Evolutionary conservation across 768 basidiomycete genomes (phyloP).

Genomic region (Bullera alba): DNA sequence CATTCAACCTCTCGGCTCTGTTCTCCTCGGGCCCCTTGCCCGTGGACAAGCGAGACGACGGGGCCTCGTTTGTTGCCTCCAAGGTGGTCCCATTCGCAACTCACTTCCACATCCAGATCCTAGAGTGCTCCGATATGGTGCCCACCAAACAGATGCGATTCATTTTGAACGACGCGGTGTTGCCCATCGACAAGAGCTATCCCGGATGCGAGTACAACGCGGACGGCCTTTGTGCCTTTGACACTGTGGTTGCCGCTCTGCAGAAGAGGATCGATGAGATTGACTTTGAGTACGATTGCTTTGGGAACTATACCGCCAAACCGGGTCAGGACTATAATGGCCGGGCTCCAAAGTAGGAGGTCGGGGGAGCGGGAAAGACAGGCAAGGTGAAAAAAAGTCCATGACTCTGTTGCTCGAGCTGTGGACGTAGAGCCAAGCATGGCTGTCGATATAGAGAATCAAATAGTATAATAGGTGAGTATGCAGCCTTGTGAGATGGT

Average conservation of each 20-base stretch:
- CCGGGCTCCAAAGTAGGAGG: neutral
- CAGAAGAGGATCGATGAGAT: constrained; percentile 41
- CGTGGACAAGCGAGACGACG: constrained; percentile 58
- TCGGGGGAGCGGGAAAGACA: neutral
- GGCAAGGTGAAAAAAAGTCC: no score
- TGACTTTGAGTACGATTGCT: constrained; percentile 46
- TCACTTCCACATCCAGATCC: constrained; percentile 60
- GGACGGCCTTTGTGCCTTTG: constrained; percentile 46
- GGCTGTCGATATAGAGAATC: no score
- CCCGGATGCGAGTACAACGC: constrained; percentile 40
- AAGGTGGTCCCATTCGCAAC: constrained; percentile 49
- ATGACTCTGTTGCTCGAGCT: no score
- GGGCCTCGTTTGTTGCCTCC: constrained; percentile 26
- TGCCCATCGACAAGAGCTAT: constrained; percentile 41
- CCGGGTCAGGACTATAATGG: neutral
- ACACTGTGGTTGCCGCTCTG: constrained; percentile 41
- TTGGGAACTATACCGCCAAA: constrained; percentile 55
- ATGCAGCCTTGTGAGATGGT: no score
- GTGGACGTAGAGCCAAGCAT: no score
- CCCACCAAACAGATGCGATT: constrained; percentile 38
- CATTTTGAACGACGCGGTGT: constrained; percentile 50
- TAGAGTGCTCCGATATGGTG: constrained; percentile 23
- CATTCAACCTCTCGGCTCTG: constrained; percentile 71
- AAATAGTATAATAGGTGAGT: no score
- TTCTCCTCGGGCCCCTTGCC: constrained; percentile 69